These are phyloP conservation scores for Lophiotrema nucula DNA, from an alignment of 495 filamentous ascomycete genomes.

Conservation along the genomic window DNA sequence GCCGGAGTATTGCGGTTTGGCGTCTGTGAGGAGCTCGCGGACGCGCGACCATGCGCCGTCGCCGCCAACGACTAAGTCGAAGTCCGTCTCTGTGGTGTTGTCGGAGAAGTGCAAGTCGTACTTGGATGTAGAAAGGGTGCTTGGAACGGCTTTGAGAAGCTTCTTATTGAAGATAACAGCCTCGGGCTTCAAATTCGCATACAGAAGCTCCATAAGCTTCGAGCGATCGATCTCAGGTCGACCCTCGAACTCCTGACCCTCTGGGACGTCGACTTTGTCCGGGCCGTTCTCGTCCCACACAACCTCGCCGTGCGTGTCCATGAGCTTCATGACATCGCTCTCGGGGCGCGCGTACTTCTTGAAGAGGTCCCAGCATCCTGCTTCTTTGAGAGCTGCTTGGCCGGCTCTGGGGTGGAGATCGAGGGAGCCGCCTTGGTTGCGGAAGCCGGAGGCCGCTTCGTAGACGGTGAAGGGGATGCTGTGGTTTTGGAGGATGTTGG, in stretches of 20 bases:
- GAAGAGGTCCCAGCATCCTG: constrained; percentile 14
- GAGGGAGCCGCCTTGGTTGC: constrained; percentile 13
- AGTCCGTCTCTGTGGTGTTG: neutral
- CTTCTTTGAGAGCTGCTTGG: constrained; percentile 11
- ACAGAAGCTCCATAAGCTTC: constrained; percentile 1
- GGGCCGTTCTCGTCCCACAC: constrained; percentile 8
- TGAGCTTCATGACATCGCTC: constrained; percentile 9
- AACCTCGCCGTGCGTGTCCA: constrained; percentile 4
- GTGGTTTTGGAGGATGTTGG: constrained; percentile 17
- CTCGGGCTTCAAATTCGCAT: neutral
- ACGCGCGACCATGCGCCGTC: constrained; percentile 35
- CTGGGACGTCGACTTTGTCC: constrained; percentile 1
- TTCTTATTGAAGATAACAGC: constrained; percentile 9
- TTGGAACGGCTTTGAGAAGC: neutral
- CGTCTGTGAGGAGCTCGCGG: constrained; percentile 20
- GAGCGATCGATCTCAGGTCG: constrained; percentile 20
- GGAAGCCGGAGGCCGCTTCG: constrained; percentile 6
- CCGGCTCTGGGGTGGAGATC: constrained; percentile 19
- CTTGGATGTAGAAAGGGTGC: neutral
- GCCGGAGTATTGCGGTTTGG: constrained; percentile 26
- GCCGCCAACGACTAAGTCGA: constrained; percentile 33
- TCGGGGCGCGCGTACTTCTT: constrained; percentile 14
- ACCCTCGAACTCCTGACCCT: neutral
- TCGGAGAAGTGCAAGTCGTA: constrained; percentile 22
- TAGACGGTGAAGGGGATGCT: constrained; percentile 18